Conservation (phyloP, 805 yeast genomes). For the Candida ulmi region DNA sequence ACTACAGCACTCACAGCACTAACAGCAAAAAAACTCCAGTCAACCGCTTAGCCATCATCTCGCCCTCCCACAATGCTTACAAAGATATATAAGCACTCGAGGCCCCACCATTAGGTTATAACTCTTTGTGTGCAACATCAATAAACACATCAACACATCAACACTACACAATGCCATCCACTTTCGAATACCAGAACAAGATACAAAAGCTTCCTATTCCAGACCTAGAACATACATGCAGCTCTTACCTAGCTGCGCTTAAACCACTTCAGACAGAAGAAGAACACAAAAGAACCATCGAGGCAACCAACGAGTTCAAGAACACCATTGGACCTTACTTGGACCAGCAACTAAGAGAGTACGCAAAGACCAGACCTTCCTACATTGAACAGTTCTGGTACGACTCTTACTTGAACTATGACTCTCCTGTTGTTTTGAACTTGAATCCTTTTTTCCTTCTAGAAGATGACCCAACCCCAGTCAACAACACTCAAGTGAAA, state of each 20-base stretch:
- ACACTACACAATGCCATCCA: slow-evolving; percentile 19
- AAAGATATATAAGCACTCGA: no score
- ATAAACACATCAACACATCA: no score
- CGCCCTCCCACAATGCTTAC: no score
- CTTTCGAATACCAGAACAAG: slow-evolving; percentile 56
- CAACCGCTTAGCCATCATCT: no score
- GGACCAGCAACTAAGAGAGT: slow-evolving; percentile 59
- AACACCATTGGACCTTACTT: slow-evolving; percentile 48
- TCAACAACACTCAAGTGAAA: slow-evolving; percentile 50
- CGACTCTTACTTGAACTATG: slow-evolving; percentile 82
- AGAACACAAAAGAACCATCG: slow-evolving; percentile 58
- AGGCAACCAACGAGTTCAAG: slow-evolving; percentile 54
- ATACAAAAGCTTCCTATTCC: slow-evolving; percentile 78
- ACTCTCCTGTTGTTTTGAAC: slow-evolving; percentile 86
- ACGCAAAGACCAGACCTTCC: slow-evolving; percentile 59
- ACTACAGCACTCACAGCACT: no score
- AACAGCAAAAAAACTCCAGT: no score
- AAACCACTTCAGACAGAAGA: slow-evolving; percentile 76
- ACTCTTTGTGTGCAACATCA: no score
- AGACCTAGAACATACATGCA: slow-evolving; percentile 59
- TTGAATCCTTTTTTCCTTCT: slow-evolving; percentile 85
- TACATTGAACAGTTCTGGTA: slow-evolving; percentile 95
- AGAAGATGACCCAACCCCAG: slow-evolving; percentile 81
- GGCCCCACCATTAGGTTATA: no score
- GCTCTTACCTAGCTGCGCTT: slow-evolving; percentile 57